Conservation (phyloP, 768 basidiomycete species). For the Daedaleopsis sinensis region DNA sequence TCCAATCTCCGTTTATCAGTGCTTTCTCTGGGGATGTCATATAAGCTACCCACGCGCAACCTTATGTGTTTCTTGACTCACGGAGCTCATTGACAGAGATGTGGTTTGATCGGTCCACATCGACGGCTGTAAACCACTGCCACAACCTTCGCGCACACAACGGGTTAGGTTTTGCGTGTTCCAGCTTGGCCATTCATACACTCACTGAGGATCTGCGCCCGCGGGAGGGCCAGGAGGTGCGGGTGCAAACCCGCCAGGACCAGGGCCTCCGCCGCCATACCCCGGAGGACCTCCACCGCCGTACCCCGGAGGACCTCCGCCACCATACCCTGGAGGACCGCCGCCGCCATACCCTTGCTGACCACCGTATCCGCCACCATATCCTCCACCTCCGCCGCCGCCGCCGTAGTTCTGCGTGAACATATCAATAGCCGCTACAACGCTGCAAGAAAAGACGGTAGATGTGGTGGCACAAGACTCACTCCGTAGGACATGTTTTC, state of each 20-base stretch:
- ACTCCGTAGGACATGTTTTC: slow-evolving; percentile 6
- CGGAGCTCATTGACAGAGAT: slow-evolving; percentile 70
- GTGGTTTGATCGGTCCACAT: slow-evolving; percentile 66
- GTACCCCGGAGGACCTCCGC: neutral
- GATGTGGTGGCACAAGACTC: neutral
- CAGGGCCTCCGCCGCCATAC: slow-evolving; percentile 22
- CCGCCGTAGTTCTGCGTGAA: too few species aligned
- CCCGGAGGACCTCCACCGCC: slow-evolving; percentile 28
- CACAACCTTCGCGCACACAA: slow-evolving; percentile 54
- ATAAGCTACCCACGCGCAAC: slow-evolving; percentile 31
- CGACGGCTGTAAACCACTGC: slow-evolving; percentile 73
- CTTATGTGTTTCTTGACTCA: slow-evolving; percentile 43
- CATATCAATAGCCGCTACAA: neutral
- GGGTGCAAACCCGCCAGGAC: slow-evolving; percentile 32
- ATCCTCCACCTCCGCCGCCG: too few species aligned
- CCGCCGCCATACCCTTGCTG: slow-evolving; percentile 8
- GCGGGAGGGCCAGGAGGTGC: slow-evolving; percentile 50
- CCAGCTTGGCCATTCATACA: slow-evolving; percentile 2
- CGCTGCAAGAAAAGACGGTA: neutral
- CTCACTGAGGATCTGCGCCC: slow-evolving; percentile 79
- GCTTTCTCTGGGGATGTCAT: slow-evolving; percentile 41
- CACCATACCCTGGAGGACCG: slow-evolving; percentile 36
- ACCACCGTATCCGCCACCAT: slow-evolving; percentile 5
- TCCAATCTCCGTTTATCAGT: slow-evolving; percentile 71
- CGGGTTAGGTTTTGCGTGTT: neutral